These are phyloP conservation scores for Kwoniella sp. DNA, from an alignment of 768 basidiomycete species.

Conservation along the genomic window DNA sequence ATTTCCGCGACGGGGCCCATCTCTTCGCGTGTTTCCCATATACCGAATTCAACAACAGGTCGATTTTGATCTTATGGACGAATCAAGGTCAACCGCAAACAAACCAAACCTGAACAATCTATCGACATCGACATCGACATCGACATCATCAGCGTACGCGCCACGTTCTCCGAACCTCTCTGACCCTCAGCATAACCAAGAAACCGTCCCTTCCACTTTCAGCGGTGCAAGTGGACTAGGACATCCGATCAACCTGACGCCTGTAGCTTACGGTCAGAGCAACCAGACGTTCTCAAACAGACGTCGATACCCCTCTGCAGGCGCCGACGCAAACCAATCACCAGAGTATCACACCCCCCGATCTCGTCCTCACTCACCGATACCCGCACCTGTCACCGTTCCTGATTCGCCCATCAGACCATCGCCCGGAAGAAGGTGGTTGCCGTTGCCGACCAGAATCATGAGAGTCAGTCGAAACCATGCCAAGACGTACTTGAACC, in stretches of 20 bases:
- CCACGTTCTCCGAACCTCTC: background rate
- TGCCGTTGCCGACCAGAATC: slow-evolving; percentile 10
- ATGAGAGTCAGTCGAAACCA: slow-evolving; percentile 13
- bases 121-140: background rate
- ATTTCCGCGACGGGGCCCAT: too few relatives aligned
- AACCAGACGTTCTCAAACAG: background rate
- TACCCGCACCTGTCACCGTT: background rate
- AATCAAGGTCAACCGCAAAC: background rate
- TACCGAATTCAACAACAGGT: too few relatives aligned
- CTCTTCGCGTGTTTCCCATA: too few relatives aligned
- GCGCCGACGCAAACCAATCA: background rate
- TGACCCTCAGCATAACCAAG: background rate
- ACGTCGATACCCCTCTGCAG: slow-evolving; percentile 3
- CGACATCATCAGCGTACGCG: slow-evolving; percentile 1
- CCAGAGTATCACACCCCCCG: background rate
- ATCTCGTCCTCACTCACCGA: background rate
- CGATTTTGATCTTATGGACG: background rate
- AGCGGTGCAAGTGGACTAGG: background rate
- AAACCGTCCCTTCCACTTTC: background rate
- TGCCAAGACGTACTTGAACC: slow-evolving; percentile 22
- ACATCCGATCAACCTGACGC: background rate
- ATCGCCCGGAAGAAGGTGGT: slow-evolving; percentile 2
- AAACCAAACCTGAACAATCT: background rate
- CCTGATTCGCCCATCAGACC: background rate
- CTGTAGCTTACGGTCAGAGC: background rate